Conservation (phyloP, 2,329 filamentous ascomycete genomes). For the Venturia effusa region DNA sequence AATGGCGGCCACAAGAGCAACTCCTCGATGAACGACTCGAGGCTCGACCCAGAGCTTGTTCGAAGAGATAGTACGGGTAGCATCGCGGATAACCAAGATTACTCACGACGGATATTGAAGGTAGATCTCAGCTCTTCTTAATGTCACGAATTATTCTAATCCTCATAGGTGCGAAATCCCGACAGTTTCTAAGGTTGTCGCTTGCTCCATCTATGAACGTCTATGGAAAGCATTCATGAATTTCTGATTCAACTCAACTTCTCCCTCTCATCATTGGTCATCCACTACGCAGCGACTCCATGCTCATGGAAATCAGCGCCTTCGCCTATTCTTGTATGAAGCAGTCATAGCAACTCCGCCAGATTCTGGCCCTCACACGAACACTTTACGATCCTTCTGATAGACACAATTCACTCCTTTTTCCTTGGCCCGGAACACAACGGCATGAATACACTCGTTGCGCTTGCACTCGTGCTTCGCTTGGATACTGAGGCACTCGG, state of each 20-base stretch:
- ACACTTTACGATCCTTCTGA: not conserved
- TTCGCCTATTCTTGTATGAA: not conserved
- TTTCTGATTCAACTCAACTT: not conserved
- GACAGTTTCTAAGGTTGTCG: slow-evolving; percentile 5
- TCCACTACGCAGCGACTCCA: not conserved
- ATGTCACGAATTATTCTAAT: not conserved
- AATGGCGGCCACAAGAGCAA: slow-evolving; percentile 51
- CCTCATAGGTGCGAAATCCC: slow-evolving; percentile 8
- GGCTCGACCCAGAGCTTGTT: slow-evolving; percentile 72
- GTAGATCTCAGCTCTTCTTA: slow-evolving; percentile 39
- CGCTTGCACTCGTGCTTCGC: not conserved
- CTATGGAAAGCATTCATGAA: slow-evolving; percentile 1
- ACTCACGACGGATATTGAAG: slow-evolving; percentile 90
- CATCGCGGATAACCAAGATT: slow-evolving; percentile 95
- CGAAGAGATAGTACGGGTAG: slow-evolving; percentile 85
- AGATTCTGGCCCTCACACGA: not conserved
- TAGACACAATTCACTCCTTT: not conserved
- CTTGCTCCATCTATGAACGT: slow-evolving; percentile 1
- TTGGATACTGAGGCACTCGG: not conserved
- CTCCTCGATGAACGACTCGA: slow-evolving; percentile 67
- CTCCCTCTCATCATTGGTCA: not conserved
- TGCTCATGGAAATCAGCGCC: not conserved
- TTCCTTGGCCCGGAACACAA: not conserved
- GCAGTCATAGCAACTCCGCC: not conserved
- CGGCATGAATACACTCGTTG: slow-evolving; percentile 1